These are phyloP conservation scores for Phaeomoniella chlamydospora DNA, from an alignment of 2,329 filamentous ascomycete species.

Conservation along the genomic window DNA sequence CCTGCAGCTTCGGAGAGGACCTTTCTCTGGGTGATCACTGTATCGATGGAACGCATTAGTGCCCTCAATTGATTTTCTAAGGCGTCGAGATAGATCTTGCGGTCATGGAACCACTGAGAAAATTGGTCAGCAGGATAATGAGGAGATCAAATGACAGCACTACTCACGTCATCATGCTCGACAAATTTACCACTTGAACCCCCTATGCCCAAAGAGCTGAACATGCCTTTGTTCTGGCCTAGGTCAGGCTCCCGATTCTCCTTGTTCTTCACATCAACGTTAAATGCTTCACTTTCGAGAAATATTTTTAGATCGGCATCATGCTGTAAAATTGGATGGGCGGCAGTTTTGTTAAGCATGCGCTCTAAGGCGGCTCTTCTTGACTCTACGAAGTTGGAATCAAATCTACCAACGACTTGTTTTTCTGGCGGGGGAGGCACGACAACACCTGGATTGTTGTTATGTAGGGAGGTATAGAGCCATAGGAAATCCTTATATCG, in stretches of 20 bases:
- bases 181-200: conserved; percentile 69
- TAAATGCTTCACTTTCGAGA: conserved; percentile 90
- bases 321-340: conserved; percentile 79
- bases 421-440: conserved; percentile 95
- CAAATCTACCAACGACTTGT: conserved; percentile 90
- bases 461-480: conserved; percentile 90
- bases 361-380: conserved; percentile 82
- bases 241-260: conserved; percentile 78
- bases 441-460: conserved; percentile 87
- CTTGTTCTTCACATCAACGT: conserved; percentile 93
- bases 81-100: conserved; percentile 85
- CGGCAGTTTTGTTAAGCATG: conserved; percentile 93
- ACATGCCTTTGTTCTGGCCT: conserved; percentile 71
- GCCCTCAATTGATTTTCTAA: conserved; percentile 83
- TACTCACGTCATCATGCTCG: conserved; percentile 82
- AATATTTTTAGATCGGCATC: conserved; percentile 93
- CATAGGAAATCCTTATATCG: conserved; percentile 95
- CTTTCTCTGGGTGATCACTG: conserved; percentile 82
- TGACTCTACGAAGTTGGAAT: conserved; percentile 91
- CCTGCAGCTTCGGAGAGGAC: conserved; percentile 83
- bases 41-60: conserved; percentile 84
- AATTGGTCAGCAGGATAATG: conserved; percentile 11
- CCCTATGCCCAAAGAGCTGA: conserved; percentile 68
- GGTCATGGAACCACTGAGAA: conserved; percentile 89
- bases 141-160: background rate